phyloP scores from a whole-genome alignment of 2,329 filamentous ascomycete genomes.

The Penicillium fuscoglaucum region DNA sequence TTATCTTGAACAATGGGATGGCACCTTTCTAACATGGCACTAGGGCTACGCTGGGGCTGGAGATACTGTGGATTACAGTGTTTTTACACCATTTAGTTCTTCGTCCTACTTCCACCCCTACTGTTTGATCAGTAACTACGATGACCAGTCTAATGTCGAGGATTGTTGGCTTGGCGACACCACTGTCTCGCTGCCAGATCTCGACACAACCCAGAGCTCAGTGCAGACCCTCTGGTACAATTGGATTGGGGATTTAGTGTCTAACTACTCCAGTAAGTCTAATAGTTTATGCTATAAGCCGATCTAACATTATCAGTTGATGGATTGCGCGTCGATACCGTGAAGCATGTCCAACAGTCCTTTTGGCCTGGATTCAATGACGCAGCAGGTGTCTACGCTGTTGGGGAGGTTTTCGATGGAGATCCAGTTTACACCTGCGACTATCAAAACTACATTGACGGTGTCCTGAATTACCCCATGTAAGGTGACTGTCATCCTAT shows the following conservation, averaged over 20 bases:
- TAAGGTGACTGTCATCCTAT: constrained; percentile 12
- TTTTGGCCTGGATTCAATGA: constrained; percentile 48
- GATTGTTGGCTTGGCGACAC: constrained; percentile 57
- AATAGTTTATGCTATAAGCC: too few relatives aligned
- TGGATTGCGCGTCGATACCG: constrained; percentile 56
- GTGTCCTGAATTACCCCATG: constrained; percentile 52
- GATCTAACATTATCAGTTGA: constrained; percentile 38
- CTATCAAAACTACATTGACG: constrained; percentile 49
- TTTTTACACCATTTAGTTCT: constrained; percentile 57
- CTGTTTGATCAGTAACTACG: constrained; percentile 57
- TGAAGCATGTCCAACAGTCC: constrained; percentile 49
- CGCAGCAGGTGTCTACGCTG: constrained; percentile 48
- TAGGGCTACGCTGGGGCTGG: constrained; percentile 50
- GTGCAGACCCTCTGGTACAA: constrained; percentile 55
- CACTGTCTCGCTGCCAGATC: constrained; percentile 62
- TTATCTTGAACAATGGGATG: background rate
- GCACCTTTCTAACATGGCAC: constrained; percentile 8
- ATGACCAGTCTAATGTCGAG: constrained; percentile 47
- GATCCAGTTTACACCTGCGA: constrained; percentile 44
- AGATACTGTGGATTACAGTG: constrained; percentile 54
- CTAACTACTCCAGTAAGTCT: constrained; percentile 60
- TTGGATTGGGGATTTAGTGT: constrained; percentile 61
- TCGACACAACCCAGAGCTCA: constrained; percentile 55
- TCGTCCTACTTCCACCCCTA: constrained; percentile 63
- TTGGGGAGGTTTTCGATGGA: constrained; percentile 50